Evolutionary conservation across 148 eudicot genomes (phyloP).

Genomic region (Linanthus parryae): DNA sequence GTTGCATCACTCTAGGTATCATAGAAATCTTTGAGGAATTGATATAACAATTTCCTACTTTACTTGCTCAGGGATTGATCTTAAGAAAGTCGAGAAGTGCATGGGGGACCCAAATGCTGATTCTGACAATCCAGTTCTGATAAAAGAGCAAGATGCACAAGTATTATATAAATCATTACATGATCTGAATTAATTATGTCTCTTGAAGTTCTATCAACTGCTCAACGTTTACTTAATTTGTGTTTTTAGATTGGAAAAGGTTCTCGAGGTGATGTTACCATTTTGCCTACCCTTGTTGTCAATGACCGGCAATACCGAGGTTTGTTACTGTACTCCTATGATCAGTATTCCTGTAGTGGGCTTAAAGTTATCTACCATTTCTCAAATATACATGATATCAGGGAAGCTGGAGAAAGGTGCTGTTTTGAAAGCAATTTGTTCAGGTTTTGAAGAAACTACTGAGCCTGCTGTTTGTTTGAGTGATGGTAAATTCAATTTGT

Average conservation of each 20-base stretch:
- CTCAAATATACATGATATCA: slow-evolving; percentile 18
- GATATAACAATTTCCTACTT: background rate
- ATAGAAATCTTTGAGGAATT: background rate
- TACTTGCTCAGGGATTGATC: slow-evolving; percentile 41
- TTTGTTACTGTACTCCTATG: slow-evolving; percentile 13
- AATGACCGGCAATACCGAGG: slow-evolving; percentile 94
- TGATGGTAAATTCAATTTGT: slow-evolving; percentile 53
- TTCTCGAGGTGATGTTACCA: slow-evolving; percentile 92
- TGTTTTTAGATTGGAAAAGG: slow-evolving; percentile 78
- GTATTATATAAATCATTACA: slow-evolving; percentile 3
- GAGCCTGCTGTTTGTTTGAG: slow-evolving; percentile 84
- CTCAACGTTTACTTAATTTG: background rate
- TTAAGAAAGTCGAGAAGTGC: slow-evolving; percentile 31
- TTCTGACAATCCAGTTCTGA: slow-evolving; percentile 33
- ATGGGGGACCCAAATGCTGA: slow-evolving; percentile 35
- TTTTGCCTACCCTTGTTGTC: slow-evolving; percentile 87
- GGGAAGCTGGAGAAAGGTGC: slow-evolving; percentile 86
- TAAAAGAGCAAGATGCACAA: slow-evolving; percentile 40
- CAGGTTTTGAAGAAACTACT: slow-evolving; percentile 90
- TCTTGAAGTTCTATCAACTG: background rate
- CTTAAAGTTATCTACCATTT: too few relatives aligned
- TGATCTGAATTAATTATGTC: background rate
- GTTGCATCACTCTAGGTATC: background rate
- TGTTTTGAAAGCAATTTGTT: slow-evolving; percentile 90
- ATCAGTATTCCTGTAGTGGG: too few relatives aligned